Evolutionary conservation across 1,284 basidiomycete species (phyloP).

Genomic region (Tilletia indica): DNA sequence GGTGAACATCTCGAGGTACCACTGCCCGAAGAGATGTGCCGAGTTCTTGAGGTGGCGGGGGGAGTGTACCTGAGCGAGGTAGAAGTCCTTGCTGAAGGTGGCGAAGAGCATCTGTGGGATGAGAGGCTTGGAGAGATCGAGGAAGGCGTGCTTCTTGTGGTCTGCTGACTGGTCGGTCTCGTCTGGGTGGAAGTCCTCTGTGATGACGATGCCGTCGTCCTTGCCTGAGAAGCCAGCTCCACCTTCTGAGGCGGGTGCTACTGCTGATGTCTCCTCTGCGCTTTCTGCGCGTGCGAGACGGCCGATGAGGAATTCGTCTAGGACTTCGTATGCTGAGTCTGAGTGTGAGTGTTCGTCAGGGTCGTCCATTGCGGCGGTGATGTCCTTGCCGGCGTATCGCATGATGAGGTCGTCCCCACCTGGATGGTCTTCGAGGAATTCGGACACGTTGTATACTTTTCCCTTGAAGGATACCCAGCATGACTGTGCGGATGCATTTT

Average conservation of each 20-base stretch:
- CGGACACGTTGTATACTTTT: conserved; percentile 60
- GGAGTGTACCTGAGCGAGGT: conserved; percentile 93
- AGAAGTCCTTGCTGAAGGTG: conserved; percentile 90
- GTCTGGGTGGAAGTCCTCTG: conserved; percentile 55
- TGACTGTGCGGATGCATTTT: conserved; percentile 65
- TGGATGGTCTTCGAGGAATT: conserved; percentile 60
- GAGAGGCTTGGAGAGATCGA: conserved; percentile 84
- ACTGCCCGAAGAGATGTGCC: conserved; percentile 80
- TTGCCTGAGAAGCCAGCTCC: conserved; percentile 43
- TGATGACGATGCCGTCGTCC: conserved; percentile 65
- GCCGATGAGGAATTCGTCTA: conserved; percentile 68
- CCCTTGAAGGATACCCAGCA: conserved; percentile 61
- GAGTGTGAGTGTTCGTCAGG: conserved; percentile 86
- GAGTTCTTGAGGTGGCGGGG: conserved; percentile 81
- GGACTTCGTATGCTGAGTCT: conserved; percentile 83
- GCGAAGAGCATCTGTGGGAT: conserved; percentile 78
- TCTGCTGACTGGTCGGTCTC: conserved; percentile 47
- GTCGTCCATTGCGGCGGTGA: conserved; percentile 79
- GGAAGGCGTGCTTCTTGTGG: conserved; percentile 80
- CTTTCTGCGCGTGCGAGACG: conserved; percentile 30
- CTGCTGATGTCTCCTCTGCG: conserved; percentile 29
- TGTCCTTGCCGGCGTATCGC: conserved; percentile 77
- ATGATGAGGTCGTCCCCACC: conserved; percentile 61
- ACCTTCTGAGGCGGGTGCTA: conserved; percentile 25
- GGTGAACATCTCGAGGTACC: conserved; percentile 80